phyloP scores from a whole-genome alignment of 2,329 filamentous ascomycete species.

The Biscogniauxia marginata region DNA sequence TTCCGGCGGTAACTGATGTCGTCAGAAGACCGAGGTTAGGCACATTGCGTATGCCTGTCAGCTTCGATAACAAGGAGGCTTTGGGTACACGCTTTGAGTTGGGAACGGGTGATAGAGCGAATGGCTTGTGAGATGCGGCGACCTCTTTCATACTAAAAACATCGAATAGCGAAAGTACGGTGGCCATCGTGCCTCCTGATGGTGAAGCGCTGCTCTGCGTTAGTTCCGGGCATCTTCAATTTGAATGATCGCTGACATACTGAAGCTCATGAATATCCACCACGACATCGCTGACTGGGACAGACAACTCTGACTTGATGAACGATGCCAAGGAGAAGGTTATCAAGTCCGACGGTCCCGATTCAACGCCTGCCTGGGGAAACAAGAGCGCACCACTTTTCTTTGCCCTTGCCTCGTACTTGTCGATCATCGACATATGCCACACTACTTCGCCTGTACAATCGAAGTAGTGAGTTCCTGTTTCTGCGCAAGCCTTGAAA shows the following conservation, averaged over 20 bases:
- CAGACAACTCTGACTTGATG: slow-evolving; percentile 49
- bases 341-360: slow-evolving; percentile 58
- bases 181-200: slow-evolving; percentile 68
- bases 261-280: slow-evolving; percentile 46
- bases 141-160: slow-evolving; percentile 50
- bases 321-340: slow-evolving; percentile 52
- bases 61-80: slow-evolving; percentile 40
- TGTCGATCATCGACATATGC: slow-evolving; percentile 58
- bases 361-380: slow-evolving; percentile 62
- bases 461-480: slow-evolving; percentile 64
- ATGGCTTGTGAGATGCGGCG: slow-evolving; percentile 46
- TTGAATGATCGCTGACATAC: slow-evolving; percentile 28
- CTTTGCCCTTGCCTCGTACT: slow-evolving; percentile 54
- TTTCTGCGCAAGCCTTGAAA: slow-evolving; percentile 60
- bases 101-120: slow-evolving; percentile 56
- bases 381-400: slow-evolving; percentile 57
- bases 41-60: slow-evolving; percentile 50
- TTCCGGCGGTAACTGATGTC: slow-evolving; percentile 47
- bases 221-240: neutral
- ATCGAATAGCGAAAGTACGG: slow-evolving; percentile 60
- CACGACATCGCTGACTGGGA: slow-evolving; percentile 52
- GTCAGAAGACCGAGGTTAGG: slow-evolving; percentile 56
- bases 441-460: slow-evolving; percentile 61
- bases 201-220: slow-evolving; percentile 41
- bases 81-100: slow-evolving; percentile 36